Evolutionary conservation across 2,329 filamentous ascomycete genomes (phyloP).

Genomic region (Clarireedia homoeocarpa): DNA sequence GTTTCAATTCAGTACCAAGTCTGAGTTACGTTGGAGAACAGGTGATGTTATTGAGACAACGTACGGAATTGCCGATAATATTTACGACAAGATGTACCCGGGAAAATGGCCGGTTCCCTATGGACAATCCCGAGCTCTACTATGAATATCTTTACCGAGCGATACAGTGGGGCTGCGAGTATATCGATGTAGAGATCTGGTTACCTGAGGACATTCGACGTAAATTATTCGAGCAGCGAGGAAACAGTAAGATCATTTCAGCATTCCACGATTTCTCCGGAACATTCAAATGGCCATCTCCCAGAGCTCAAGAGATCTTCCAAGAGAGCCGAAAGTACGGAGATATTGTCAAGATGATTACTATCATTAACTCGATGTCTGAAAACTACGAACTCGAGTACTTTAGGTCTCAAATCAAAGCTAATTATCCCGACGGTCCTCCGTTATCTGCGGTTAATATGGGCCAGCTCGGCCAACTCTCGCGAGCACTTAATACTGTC

Average conservation of each 20-base stretch:
- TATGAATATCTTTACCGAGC: conserved; percentile 75
- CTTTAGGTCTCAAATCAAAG: conserved; percentile 69
- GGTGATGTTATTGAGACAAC: conserved; percentile 73
- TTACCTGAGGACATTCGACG: conserved; percentile 68
- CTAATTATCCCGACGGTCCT: conserved; percentile 59
- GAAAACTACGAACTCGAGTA: conserved; percentile 89
- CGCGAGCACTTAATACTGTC: conserved; percentile 73
- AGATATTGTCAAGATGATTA: conserved; percentile 88
- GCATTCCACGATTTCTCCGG: conserved; percentile 86
- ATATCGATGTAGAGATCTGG: conserved; percentile 85
- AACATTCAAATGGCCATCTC: conserved; percentile 73
- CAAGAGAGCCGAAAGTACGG: conserved; percentile 64
- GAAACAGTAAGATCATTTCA: conserved; percentile 81
- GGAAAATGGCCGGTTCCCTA: conserved; percentile 79
- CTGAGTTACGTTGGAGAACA: conserved; percentile 80
- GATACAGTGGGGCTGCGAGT: conserved; percentile 84
- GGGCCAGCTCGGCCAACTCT: conserved; percentile 79
- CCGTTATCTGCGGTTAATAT: conserved; percentile 81
- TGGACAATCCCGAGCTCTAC: conserved; percentile 68
- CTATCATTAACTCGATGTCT: conserved; percentile 71
- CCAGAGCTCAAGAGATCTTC: conserved; percentile 65
- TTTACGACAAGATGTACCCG: conserved; percentile 77
- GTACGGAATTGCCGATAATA: conserved; percentile 83
- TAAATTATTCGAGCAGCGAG: conserved; percentile 59
- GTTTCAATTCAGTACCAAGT: conserved; percentile 61